Evolutionary conservation across 2,329 filamentous ascomycete genomes (phyloP), one percentile per base, ranked within the genome.

Genomic region (Penicillium sp.): DNA sequence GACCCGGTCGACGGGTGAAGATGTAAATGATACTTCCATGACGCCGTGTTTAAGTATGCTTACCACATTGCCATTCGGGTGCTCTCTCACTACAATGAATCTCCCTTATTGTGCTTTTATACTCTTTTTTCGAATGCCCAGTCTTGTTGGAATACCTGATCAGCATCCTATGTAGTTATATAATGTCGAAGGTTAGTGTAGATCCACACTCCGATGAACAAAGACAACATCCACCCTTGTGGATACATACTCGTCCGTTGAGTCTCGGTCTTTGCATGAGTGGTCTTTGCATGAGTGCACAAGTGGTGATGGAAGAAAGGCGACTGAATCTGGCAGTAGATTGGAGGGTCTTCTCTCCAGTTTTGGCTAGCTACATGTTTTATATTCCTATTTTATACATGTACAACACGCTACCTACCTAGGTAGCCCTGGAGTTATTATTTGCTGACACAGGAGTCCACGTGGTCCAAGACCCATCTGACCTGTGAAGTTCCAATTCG

Each of bases 1-100:
- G 67, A 62, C 63, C 61, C 63, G 58, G 62, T 69, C 61, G 63
- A 68, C 61, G 67, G 58, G 67, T 65, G 70, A 73, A 72, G 69
- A 73, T 77, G 75, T 77, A 76, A 73, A 77, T 76, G 75, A 76
- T 76, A 74, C 69, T 73, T 72, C 41, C 29, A 53, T 53, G 65
- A 71, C 73, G 71, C 62, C 62, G 62, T 73, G 68, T 72, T 71
- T 68, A 56, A 69, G 61, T 70, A 69, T 68, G 61, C 43, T 69
- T 68, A 65, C 33, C 40, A 60, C 50, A 56, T 58, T 61, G 58
- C 56, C 37, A 61, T 59, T 61, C 45, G 19, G 40, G 59, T 62
- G 57, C 59, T 58, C 59, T 62, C 55, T 68, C 61, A 63, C 64
- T 61, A 48, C 48, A 68, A 68, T 67, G 63, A 67, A 68, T 21